These are phyloP conservation scores for Eugenia klotzschiana DNA, from an alignment of 441 rosid genomes.

Conservation along the genomic window DNA sequence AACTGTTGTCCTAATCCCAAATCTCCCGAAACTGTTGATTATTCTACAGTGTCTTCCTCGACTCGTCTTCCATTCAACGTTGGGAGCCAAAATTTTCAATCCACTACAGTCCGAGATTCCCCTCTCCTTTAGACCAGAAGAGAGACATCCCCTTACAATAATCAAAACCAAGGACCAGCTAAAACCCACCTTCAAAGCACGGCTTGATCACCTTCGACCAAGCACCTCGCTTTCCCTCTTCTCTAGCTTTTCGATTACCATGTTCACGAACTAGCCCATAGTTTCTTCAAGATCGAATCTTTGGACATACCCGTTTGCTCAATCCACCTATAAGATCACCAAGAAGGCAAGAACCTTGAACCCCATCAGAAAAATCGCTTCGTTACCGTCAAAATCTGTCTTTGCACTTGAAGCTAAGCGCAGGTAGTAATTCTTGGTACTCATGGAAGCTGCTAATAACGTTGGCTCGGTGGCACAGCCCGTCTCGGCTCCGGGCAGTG, in stretches of 20 bases:
- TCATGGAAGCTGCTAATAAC: neutral
- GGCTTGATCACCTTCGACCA: neutral
- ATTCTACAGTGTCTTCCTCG: neutral
- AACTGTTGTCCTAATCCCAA: too few species aligned
- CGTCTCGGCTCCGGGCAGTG: neutral
- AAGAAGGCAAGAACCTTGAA: neutral
- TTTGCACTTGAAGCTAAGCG: neutral
- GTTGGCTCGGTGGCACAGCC: neutral
- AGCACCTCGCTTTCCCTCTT: neutral
- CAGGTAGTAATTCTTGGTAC: neutral
- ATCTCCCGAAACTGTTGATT: too few species aligned
- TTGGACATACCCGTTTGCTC: neutral
- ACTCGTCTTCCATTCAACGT: neutral
- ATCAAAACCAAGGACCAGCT: neutral
- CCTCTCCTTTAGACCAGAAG: neutral
- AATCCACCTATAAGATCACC: neutral
- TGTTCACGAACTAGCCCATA: neutral
- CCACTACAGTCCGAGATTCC: neutral
- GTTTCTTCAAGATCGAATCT: neutral
- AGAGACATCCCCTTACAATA: accelerated
- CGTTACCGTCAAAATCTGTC: neutral
- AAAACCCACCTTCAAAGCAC: neutral
- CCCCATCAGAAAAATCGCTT: neutral
- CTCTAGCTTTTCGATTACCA: neutral
- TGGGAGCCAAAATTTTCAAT: too few species aligned